Evolutionary conservation across 2,329 filamentous ascomycete species (phyloP), one percentile per base, ranked within the genome.

Genomic region (Hypocreales sp.): DNA sequence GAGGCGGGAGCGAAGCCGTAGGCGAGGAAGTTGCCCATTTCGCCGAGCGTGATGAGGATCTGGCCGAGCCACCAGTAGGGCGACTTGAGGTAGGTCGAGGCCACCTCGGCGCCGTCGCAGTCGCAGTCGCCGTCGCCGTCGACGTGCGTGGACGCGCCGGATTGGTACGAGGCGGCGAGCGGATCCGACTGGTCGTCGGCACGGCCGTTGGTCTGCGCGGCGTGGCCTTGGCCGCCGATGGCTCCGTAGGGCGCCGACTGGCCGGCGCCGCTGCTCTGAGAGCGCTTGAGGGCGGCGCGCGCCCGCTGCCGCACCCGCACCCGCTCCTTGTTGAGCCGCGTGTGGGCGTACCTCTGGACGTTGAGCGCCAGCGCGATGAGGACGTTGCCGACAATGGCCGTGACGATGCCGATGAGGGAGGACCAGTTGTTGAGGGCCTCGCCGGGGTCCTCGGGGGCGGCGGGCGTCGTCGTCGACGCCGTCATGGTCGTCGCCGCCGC

Each of bases 1-100:
- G 90, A 95, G 7, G 90, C 90, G 4, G 90, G 90, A 17, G 90
- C 90, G 49, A 98, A 98, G 15, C 90, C 90, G 46, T 98, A 98
- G 1, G 90, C 90, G 36, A 98, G 59, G 46, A 98, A 98, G 50
- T 98, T 98, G 27, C 90, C 90, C 46, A 80, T 78, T 57, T 98
- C 90, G 31, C 90, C 90, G 15, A 93, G 58, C 1, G 77, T 83
- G 71, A 98, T 98, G 33, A 98, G 64, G 11, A 92, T 67, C 38
- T 95, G 87, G 13, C 90, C 90, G 18, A 76, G 57, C 90, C 90
- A 98, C 90, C 90, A 98, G 47, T 90, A 94, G 2, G 84, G 83
- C 20, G 84, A 93, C 37, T 72, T 74, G 33, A 98, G 67, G 51
- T 98, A 98, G 5, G 72, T 78, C 31, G 76, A 75, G 17, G 73